Percentiles rank a stretch among this genome's conserved stretches.
Conservation (phyloP, 139 green algal species). For the Chlorella sorokiniana region DNA sequence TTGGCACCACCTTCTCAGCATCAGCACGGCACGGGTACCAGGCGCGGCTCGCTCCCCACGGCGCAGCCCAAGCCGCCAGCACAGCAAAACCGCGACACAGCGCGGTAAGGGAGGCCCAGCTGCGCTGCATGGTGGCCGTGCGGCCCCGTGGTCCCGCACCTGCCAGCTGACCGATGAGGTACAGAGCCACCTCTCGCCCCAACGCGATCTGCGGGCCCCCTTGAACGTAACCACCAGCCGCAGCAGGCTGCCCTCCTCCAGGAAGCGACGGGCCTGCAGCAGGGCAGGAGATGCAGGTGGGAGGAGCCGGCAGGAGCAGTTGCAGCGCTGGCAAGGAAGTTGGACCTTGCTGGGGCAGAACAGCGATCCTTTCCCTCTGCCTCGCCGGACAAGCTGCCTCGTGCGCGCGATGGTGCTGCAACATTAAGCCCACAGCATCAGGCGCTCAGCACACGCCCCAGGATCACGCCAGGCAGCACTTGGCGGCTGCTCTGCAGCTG, state of each 20-base stretch:
- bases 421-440: no score
- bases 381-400: no score
- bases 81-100: not conserved
- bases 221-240: slow-evolving; percentile 42
- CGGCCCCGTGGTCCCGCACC: not conserved
- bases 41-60: no score
- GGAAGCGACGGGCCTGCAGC: slow-evolving; percentile 31
- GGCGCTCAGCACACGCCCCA: no score
- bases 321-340: no score
- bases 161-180: slow-evolving; percentile 30
- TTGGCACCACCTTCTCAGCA: no score
- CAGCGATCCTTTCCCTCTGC: no score
- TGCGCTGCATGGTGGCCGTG: not conserved
- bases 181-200: slow-evolving; percentile 22
- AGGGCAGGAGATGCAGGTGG: not conserved
- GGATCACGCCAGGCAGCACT: no score
- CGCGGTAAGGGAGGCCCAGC: not conserved
- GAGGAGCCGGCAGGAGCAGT: not conserved
- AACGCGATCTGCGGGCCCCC: slow-evolving; percentile 29
- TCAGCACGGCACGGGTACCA: no score
- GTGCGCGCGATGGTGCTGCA: no score
- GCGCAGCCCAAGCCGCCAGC: no score
- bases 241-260: slow-evolving; percentile 37
- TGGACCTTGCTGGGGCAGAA: no score
- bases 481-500: not conserved